phyloP scores from a whole-genome alignment of 2,329 filamentous ascomycete genomes.

The Cryoendolithus antarcticus region DNA sequence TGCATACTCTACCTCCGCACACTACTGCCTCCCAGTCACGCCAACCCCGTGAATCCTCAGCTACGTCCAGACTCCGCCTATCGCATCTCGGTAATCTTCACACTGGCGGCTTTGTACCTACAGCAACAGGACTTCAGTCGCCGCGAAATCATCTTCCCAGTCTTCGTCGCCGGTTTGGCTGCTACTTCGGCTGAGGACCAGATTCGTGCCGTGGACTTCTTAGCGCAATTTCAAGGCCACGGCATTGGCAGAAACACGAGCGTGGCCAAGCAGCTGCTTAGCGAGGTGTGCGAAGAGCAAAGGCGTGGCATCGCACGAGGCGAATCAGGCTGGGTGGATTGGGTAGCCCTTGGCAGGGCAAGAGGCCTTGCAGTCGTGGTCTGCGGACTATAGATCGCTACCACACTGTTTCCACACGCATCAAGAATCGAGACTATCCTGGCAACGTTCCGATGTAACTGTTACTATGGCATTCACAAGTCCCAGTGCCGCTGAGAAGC shows the following conservation, averaged over 20 bases:
- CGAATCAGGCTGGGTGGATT: conserved; percentile 36
- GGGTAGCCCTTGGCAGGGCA: conserved; percentile 36
- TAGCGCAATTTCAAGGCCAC: conserved; percentile 35
- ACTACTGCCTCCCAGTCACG: conserved; percentile 38
- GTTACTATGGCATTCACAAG: too few relatives aligned
- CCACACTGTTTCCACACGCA: too few relatives aligned
- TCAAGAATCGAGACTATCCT: too few relatives aligned
- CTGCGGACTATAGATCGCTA: conserved; percentile 36
- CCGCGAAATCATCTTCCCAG: conserved; percentile 39
- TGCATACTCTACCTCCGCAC: conserved; percentile 40
- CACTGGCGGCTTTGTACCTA: conserved; percentile 30
- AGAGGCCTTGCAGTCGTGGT: conserved; percentile 37
- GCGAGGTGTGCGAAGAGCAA: conserved; percentile 38
- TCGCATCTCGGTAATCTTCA: conserved; percentile 34
- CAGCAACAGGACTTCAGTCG: conserved; percentile 28
- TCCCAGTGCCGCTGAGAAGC: too few relatives aligned
- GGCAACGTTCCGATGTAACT: too few relatives aligned
- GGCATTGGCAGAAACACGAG: conserved; percentile 38
- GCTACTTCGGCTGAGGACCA: conserved; percentile 30
- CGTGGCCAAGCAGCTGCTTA: conserved; percentile 33
- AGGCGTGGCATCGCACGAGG: conserved; percentile 28
- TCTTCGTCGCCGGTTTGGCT: conserved; percentile 42
- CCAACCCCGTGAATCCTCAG: too few relatives aligned
- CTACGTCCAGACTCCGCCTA: conserved; percentile 37
- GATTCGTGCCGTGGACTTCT: conserved; percentile 35